Percentiles rank a stretch among this genome's conserved stretches.
These are phyloP conservation scores for Boletus edulis DNA, from an alignment of 768 basidiomycete species.

Conservation along the genomic window DNA sequence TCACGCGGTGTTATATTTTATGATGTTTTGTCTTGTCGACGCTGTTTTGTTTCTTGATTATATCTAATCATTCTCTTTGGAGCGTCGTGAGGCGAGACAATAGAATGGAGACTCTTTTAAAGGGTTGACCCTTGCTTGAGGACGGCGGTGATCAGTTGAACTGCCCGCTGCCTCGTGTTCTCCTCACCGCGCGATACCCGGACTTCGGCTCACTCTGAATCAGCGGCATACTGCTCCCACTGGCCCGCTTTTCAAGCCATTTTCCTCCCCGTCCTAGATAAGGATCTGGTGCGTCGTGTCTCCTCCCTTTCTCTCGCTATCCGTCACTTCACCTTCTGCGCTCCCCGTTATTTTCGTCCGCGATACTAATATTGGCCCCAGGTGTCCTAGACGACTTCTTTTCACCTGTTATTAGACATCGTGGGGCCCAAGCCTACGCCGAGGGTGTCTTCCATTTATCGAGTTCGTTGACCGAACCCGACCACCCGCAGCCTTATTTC, in stretches of 20 bases:
- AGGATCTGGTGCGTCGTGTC: slow-evolving; percentile 6
- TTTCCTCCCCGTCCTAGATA: slow-evolving; percentile 6
- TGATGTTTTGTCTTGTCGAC: neutral
- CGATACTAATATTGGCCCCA: slow-evolving; percentile 10
- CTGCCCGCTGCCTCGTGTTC: slow-evolving; percentile 17
- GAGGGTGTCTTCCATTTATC: neutral
- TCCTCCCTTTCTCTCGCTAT: neutral
- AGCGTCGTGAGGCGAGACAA: neutral
- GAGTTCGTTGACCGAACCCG: slow-evolving; percentile 25
- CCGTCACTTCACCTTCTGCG: neutral
- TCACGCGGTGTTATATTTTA: slow-evolving; percentile 1
- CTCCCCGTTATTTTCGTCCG: slow-evolving; percentile 9
- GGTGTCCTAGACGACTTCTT: slow-evolving; percentile 5
- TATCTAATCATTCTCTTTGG: slow-evolving; percentile 1
- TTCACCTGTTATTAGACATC: slow-evolving; percentile 3
- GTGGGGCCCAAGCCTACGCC: slow-evolving; percentile 18
- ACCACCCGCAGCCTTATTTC: slow-evolving; percentile 5
- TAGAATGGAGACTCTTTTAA: neutral
- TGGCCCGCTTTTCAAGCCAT: neutral
- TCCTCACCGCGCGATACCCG: slow-evolving; percentile 8
- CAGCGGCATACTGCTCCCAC: no score
- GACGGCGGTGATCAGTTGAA: no score
- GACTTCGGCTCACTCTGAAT: neutral
- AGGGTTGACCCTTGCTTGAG: no score
- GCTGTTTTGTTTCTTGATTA: neutral